A percentile compares a stretch with the other conserved stretches of the same genome.
Conservation (phyloP, 2,329 filamentous ascomycete species). For the Boeremia exigua region DNA sequence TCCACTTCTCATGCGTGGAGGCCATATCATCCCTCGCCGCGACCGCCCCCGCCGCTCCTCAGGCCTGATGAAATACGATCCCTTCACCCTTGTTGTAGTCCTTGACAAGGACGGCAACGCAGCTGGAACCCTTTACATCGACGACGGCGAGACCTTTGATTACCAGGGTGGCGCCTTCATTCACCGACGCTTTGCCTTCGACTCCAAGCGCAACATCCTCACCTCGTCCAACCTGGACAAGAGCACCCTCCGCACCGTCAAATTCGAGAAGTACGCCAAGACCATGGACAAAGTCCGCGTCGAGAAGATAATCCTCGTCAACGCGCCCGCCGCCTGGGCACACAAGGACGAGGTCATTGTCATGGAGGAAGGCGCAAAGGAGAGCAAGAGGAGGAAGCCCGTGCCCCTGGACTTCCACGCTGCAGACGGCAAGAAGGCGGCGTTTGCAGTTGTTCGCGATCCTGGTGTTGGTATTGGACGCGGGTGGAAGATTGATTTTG, state of each 20-base stretch:
- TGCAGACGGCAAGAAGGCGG: constrained; percentile 60
- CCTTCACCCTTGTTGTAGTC: constrained; percentile 87
- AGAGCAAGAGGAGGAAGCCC: constrained; percentile 52
- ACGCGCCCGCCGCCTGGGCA: constrained; percentile 76
- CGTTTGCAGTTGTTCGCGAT: constrained; percentile 68
- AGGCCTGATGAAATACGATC: constrained; percentile 90
- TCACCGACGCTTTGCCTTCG: constrained; percentile 78
- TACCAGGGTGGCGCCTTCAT: constrained; percentile 87
- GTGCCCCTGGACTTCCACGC: constrained; percentile 66
- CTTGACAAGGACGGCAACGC: constrained; percentile 73
- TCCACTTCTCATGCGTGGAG: constrained; percentile 89
- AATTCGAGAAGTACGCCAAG: constrained; percentile 78
- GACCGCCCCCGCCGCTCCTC: constrained; percentile 86
- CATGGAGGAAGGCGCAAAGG: constrained; percentile 63
- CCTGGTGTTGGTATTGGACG: constrained; percentile 67
- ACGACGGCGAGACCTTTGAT: constrained; percentile 93
- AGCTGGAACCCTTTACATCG: constrained; percentile 83
- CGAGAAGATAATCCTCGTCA: constrained; percentile 84
- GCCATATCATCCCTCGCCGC: constrained; percentile 88
- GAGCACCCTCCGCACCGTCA: constrained; percentile 60
- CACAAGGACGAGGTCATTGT: constrained; percentile 67
- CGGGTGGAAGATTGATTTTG: constrained; percentile 69
- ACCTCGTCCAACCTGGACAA: constrained; percentile 62
- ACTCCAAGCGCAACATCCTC: constrained; percentile 62
- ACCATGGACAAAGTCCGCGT: constrained; percentile 78